phyloP scores from a whole-genome alignment of 1,284 basidiomycete species.

The Pseudozyma hubeiensis region DNA sequence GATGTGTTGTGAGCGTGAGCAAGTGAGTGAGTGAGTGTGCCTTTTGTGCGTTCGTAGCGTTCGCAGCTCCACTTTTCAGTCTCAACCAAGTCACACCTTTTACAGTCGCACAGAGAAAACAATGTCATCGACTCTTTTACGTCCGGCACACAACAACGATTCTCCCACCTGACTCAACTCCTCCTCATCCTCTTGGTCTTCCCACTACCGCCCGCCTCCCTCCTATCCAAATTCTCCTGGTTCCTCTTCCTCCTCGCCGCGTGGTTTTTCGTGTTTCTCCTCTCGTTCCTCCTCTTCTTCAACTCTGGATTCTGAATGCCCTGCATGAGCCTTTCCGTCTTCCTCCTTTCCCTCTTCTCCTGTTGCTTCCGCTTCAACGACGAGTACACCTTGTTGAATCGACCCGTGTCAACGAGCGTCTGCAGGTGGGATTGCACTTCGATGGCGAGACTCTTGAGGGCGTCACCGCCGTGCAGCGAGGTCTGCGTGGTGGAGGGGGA shows the following conservation, averaged over 20 bases:
- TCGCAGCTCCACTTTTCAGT: too few relatives aligned
- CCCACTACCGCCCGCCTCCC: conserved; percentile 39
- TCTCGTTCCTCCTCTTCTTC: conserved; percentile 37
- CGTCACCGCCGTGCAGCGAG: conserved; percentile 71
- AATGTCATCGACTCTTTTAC: too few relatives aligned
- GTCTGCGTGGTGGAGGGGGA: conserved; percentile 76
- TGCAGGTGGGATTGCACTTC: conserved; percentile 92
- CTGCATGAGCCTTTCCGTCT: conserved; percentile 74
- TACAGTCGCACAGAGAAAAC: background rate
- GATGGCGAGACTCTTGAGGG: conserved; percentile 81
- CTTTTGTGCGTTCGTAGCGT: too few relatives aligned
- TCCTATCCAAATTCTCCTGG: conserved; percentile 29
- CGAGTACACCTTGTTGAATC: conserved; percentile 83
- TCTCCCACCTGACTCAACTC: background rate
- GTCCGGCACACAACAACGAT: background rate
- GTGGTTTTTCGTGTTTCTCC: conserved; percentile 34
- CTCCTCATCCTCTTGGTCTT: conserved; percentile 36
- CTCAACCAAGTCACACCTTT: too few relatives aligned
- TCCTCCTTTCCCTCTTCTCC: conserved; percentile 79
- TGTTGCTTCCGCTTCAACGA: conserved; percentile 80
- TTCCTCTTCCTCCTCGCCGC: conserved; percentile 35
- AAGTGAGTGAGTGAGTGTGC: too few relatives aligned
- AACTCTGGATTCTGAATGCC: conserved; percentile 58
- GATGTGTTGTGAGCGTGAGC: too few relatives aligned
- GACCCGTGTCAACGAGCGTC: conserved; percentile 82